These are phyloP conservation scores for Phytopythium delawarense DNA, from an alignment of 352 stramenopile genomes.

Conservation along the genomic window DNA sequence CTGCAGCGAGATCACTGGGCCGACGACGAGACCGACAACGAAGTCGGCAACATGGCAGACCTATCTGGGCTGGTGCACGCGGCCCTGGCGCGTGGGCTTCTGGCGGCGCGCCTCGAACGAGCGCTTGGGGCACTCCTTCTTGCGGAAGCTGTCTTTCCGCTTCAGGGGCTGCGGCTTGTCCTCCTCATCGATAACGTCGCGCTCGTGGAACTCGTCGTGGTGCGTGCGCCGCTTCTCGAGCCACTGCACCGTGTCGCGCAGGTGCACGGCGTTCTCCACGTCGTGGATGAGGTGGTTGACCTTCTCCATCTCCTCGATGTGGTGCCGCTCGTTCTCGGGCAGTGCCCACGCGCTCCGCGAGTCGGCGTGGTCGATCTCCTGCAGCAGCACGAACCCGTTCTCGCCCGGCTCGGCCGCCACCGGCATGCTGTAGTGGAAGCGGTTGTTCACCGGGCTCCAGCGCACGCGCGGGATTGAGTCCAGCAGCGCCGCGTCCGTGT, in stretches of 20 bases:
- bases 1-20: neutral
- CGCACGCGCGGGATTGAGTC: slow-evolving; percentile 67
- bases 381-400: slow-evolving; percentile 63
- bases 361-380: slow-evolving; percentile 61
- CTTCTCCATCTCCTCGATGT: slow-evolving; percentile 72
- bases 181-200: slow-evolving; percentile 44
- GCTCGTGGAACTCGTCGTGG: slow-evolving; percentile 63
- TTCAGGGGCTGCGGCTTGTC: slow-evolving; percentile 32
- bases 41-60: neutral
- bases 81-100: slow-evolving; percentile 56
- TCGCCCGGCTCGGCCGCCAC: slow-evolving; percentile 53
- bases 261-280: slow-evolving; percentile 61
- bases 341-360: slow-evolving; percentile 35
- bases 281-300: slow-evolving; percentile 70
- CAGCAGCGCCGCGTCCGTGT: slow-evolving; percentile 31
- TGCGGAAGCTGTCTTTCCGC: slow-evolving; percentile 43
- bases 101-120: slow-evolving; percentile 34
- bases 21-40: neutral
- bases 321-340: slow-evolving; percentile 45
- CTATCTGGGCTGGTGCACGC: slow-evolving; percentile 69
- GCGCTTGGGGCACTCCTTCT: slow-evolving; percentile 38
- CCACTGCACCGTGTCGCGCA: slow-evolving; percentile 53
- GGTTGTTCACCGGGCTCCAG: slow-evolving; percentile 67
- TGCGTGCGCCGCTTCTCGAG: slow-evolving; percentile 55
- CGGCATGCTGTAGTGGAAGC: slow-evolving; percentile 74